Evolutionary conservation across 2,329 filamentous ascomycete species (phyloP), one percentile per base, ranked within the genome.

Genomic region (Scedosporium dehoogii): DNA sequence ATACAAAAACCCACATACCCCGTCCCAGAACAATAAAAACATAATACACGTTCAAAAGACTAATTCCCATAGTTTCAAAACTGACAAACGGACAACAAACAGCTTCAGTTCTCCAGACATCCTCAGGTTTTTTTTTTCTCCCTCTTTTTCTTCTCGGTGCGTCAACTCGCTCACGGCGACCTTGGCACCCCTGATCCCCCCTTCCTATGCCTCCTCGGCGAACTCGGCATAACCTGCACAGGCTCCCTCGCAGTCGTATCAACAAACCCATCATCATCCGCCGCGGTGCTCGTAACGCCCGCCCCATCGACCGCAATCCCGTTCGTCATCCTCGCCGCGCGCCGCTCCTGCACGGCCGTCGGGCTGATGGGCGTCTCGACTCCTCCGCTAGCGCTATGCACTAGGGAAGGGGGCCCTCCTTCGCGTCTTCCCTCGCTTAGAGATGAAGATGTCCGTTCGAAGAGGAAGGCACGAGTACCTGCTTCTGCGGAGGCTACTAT

Each of bases 251-350:
- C 81, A 1, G 86, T 87, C 2, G 85, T 89, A 72, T 90, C 87
- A 25, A 89, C 79, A 65, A 87, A 85, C 9, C 74, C 71, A 60
- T 81, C 79, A 64, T 85, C 81, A 48, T 80, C 78, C 10, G 74
- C 70, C 29, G 76, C 75, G 63, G 84, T 79, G 41, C 76, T 75
- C 4, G 78, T 73, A 27, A 69, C 69, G 42, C 72, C 72, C 3
- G 78, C 72, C 42, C 83, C 79, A 68, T 87, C 87, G 2, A 76
- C 72, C 1, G 85, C 83, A 48, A 89, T 80, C 1, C 86, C 87
- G 69, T 90, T 86, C 62, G 89, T 76, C 79, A 87, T 85, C 60
- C 83, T 81, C 18, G 85, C 85, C 68, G 89, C 85, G 2, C 80
- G 74, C 57, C 80, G 75, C 70, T 86, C 82, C 61, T 79, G 76